Percentiles rank a stretch among this genome's conserved stretches.
phyloP scores from a whole-genome alignment of 2,329 filamentous ascomycete species.

The Boeremia lycopersici region DNA sequence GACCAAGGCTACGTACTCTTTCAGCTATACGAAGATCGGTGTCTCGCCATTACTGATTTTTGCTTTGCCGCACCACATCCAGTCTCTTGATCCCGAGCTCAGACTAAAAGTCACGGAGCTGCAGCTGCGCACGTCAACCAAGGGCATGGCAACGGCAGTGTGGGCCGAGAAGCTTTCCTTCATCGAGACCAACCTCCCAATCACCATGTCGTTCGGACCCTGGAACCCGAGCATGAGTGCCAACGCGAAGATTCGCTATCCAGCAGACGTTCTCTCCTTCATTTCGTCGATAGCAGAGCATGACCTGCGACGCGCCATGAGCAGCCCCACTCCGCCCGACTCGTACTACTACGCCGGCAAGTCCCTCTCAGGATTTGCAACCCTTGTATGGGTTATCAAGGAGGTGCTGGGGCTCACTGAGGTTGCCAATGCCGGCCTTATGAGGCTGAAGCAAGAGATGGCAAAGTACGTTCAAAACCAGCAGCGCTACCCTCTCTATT shows the following conservation, averaged over 20 bases:
- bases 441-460: slow-evolving; percentile 56
- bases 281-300: slow-evolving; percentile 69
- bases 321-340: slow-evolving; percentile 72
- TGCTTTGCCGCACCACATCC: slow-evolving; percentile 82
- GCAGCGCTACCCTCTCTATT: slow-evolving; percentile 58
- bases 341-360: slow-evolving; percentile 95
- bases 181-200: slow-evolving; percentile 73
- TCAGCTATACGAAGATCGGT: slow-evolving; percentile 76
- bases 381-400: slow-evolving; percentile 54
- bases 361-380: slow-evolving; percentile 49
- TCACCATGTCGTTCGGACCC: slow-evolving; percentile 76
- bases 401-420: slow-evolving; percentile 63
- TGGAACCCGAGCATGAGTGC: slow-evolving; percentile 65
- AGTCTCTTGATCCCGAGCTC: slow-evolving; percentile 70
- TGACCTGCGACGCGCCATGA: slow-evolving; percentile 79
- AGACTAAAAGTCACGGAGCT: slow-evolving; percentile 58
- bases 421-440: slow-evolving; percentile 56
- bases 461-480: slow-evolving; percentile 54
- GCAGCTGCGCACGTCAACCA: slow-evolving; percentile 79
- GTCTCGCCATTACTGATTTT: slow-evolving; percentile 77
- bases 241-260: slow-evolving; percentile 41
- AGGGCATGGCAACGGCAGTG: slow-evolving; percentile 77
- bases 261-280: slow-evolving; percentile 59
- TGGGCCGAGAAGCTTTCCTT: slow-evolving; percentile 66
- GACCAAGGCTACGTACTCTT: slow-evolving; percentile 67